These are phyloP conservation scores for Comarum palustre DNA, from an alignment of 306 rosid genomes.

Conservation along the genomic window DNA sequence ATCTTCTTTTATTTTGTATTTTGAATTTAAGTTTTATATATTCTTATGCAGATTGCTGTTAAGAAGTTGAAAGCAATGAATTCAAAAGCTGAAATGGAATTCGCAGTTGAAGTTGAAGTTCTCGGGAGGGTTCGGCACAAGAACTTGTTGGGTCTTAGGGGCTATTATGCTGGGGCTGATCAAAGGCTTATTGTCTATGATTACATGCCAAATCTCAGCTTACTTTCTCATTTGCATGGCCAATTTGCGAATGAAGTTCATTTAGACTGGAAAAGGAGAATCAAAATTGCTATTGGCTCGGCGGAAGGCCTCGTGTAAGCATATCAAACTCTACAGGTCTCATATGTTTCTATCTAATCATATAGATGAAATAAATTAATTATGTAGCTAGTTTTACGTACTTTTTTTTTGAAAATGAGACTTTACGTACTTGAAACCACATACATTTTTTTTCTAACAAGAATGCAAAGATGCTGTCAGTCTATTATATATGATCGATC, in stretches of 20 bases:
- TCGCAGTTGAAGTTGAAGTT: conserved; percentile 92
- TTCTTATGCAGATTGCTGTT: conserved; percentile 65
- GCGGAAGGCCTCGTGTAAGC: conserved; percentile 80
- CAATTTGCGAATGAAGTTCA: conserved; percentile 56
- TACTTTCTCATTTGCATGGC: conserved; percentile 88
- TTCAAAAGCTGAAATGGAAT: conserved; percentile 91
- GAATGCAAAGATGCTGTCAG: no score
- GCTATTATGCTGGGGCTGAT: conserved; percentile 74
- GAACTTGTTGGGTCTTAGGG: conserved; percentile 72
- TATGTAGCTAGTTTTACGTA: no score
- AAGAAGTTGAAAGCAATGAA: conserved; percentile 86
- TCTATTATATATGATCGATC: neutral
- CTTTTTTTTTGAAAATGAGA: no score
- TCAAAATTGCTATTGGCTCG: conserved; percentile 77
- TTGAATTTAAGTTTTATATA: neutral
- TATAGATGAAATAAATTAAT: no score
- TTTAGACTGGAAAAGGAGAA: conserved; percentile 70
- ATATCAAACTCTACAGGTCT: neutral
- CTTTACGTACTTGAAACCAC: no score
- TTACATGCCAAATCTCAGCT: conserved; percentile 90
- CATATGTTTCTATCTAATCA: no score
- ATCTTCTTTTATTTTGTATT: neutral
- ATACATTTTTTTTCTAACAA: neutral
- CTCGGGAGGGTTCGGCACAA: conserved; percentile 91
- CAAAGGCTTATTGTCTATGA: conserved; percentile 83